Evolutionary conservation across 176 grass and related monocot species (phyloP).

Genomic region (Musa itinerans): DNA sequence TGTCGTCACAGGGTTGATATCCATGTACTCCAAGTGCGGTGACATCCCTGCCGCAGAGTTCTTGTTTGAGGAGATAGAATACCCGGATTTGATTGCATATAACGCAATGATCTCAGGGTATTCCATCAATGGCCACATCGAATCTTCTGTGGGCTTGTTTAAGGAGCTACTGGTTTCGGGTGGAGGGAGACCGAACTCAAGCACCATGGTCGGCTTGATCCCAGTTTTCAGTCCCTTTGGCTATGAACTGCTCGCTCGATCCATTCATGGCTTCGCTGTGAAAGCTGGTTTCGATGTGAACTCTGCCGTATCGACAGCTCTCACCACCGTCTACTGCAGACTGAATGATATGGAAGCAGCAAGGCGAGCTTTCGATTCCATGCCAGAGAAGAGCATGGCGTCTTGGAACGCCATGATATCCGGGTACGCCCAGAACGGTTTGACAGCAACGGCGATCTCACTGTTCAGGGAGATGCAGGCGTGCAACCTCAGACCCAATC

Average conservation of each 20-base stretch:
- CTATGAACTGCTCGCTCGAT: constrained; percentile 12
- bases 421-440: constrained; percentile 23
- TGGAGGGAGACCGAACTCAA: constrained; percentile 11
- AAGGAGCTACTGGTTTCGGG: constrained; percentile 11
- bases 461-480: constrained; percentile 28
- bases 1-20: constrained; percentile 21
- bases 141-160: constrained; percentile 13
- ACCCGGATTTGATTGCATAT: constrained; percentile 10
- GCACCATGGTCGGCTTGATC: constrained; percentile 20
- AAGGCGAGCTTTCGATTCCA: constrained; percentile 14
- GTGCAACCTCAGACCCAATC: constrained; percentile 9
- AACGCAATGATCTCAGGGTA: constrained; percentile 30
- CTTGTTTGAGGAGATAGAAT: constrained; percentile 6
- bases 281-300: constrained; percentile 20
- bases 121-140: constrained; percentile 8
- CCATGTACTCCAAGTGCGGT: constrained; percentile 27
- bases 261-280: constrained; percentile 6
- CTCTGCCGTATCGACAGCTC: constrained; percentile 15
- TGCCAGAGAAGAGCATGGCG: constrained; percentile 13
- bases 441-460: constrained; percentile 20
- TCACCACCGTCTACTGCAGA: constrained; percentile 23
- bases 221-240: constrained; percentile 23
- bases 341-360: constrained; percentile 20
- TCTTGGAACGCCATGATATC: constrained; percentile 34
- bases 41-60: constrained; percentile 12